Evolutionary conservation across 2,329 filamentous ascomycete species (phyloP).

Genomic region (Fusarium robinianum): DNA sequence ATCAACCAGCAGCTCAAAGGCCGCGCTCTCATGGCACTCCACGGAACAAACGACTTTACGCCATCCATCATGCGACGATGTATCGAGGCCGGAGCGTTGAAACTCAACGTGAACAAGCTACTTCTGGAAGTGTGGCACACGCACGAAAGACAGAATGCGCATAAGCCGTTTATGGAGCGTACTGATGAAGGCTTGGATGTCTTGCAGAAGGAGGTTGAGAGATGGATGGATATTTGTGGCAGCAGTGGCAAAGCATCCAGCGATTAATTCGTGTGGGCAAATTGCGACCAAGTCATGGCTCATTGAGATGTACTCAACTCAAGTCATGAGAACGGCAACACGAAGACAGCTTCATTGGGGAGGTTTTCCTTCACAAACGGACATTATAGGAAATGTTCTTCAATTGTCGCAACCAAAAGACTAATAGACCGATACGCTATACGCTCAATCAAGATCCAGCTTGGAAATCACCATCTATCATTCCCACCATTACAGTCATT

Average conservation of each 20-base stretch:
- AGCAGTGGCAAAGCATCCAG: slow-evolving; percentile 25
- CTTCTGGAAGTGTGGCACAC: slow-evolving; percentile 45
- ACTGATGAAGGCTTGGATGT: slow-evolving; percentile 21
- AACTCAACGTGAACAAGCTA: slow-evolving; percentile 62
- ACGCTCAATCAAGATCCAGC: too few species aligned
- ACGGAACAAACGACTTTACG: slow-evolving; percentile 61
- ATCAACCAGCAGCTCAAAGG: slow-evolving; percentile 40
- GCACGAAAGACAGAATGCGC: slow-evolving; percentile 6
- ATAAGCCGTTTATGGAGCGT: slow-evolving; percentile 9
- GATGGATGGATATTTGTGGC: slow-evolving; percentile 25
- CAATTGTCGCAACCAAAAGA: too few species aligned
- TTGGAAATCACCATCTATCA: too few species aligned
- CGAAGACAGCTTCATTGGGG: too few species aligned
- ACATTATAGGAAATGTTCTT: too few species aligned
- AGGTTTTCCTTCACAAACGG: too few species aligned
- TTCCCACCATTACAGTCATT: too few species aligned
- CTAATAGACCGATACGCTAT: too few species aligned
- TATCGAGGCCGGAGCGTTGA: slow-evolving; percentile 56
- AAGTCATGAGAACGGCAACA: too few species aligned
- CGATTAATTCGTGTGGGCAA: too few species aligned
- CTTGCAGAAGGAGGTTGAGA: slow-evolving; percentile 23
- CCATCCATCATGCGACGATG: slow-evolving; percentile 55
- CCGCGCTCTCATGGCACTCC: slow-evolving; percentile 53
- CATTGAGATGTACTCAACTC: too few species aligned
- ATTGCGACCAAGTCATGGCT: too few species aligned